These are phyloP conservation scores for Endothia cerciana DNA, from an alignment of 2,329 filamentous ascomycete species.

Conservation along the genomic window DNA sequence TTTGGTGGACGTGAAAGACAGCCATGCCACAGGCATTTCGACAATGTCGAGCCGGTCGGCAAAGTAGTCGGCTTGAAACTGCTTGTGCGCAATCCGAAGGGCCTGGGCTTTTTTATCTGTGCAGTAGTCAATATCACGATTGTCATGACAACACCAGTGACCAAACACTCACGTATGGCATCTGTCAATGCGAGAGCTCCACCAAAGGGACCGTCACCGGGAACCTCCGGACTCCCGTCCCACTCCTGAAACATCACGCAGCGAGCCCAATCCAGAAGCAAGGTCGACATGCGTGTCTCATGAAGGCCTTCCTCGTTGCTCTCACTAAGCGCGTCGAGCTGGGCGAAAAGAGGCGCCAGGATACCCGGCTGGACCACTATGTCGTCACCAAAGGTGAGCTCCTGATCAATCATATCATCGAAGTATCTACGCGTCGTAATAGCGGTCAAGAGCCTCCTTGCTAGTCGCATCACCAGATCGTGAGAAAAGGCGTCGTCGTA, in stretches of 20 bases:
- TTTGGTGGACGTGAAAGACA: conserved; percentile 62
- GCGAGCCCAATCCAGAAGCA: conserved; percentile 72
- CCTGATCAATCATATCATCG: conserved; percentile 46
- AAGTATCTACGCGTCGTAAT: conserved; percentile 58
- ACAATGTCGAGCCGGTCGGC: conserved; percentile 76
- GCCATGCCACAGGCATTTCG: conserved; percentile 74
- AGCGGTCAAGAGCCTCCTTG: conserved; percentile 60
- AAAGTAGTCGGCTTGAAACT: conserved; percentile 77
- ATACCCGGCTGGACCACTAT: conserved; percentile 44
- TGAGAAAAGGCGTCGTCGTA: conserved; percentile 68
- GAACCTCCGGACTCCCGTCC: conserved; percentile 74
- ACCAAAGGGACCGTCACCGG: conserved; percentile 72
- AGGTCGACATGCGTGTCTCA: conserved; percentile 59
- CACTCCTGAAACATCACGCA: conserved; percentile 78
- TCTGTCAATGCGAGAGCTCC: conserved; percentile 76
- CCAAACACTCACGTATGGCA: conserved; percentile 66
- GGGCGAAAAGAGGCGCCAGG: conserved; percentile 52
- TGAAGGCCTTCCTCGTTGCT: conserved; percentile 57
- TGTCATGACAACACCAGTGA: neutral
- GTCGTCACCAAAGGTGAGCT: conserved; percentile 41
- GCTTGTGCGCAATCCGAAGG: conserved; percentile 67
- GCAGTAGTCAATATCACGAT: conserved; percentile 30
- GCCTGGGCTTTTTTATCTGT: conserved; percentile 64
- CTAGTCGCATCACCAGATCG: conserved; percentile 62
- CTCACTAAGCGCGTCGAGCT: conserved; percentile 56